Evolutionary conservation across 2,329 filamentous ascomycete genomes (phyloP).

Genomic region (Aspergillus sp.): DNA sequence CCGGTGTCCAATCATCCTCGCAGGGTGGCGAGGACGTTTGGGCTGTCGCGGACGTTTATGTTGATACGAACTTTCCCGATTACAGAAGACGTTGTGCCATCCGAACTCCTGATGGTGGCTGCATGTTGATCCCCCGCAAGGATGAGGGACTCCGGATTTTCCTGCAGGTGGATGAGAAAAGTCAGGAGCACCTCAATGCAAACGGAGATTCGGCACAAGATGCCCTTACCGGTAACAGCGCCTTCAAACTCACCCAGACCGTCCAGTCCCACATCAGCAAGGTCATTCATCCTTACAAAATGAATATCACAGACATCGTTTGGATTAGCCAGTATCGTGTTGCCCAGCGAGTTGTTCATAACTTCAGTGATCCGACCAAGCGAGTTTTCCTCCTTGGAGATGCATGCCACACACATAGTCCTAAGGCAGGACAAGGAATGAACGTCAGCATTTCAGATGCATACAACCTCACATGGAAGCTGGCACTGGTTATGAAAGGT

Average conservation of each 20-base stretch:
- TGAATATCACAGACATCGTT: too few species aligned
- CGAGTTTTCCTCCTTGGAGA: conserved; percentile 72
- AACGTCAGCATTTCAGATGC: conserved; percentile 70
- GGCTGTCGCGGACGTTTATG: background rate
- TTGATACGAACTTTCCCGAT: background rate
- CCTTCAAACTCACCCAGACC: too few species aligned
- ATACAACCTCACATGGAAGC: conserved; percentile 62
- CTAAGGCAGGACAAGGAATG: conserved; percentile 61
- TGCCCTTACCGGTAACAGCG: too few species aligned
- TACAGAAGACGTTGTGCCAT: background rate
- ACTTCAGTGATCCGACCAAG: conserved; percentile 27
- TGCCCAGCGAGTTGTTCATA: too few species aligned
- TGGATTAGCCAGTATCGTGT: too few species aligned
- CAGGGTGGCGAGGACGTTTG: background rate
- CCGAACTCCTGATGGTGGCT: background rate
- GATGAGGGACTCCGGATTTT: background rate
- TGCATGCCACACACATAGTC: conserved; percentile 56
- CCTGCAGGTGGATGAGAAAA: background rate
- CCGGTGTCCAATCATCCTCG: background rate
- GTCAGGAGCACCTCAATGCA: background rate
- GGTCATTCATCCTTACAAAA: too few species aligned
- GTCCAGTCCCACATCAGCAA: too few species aligned
- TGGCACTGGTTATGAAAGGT: conserved; percentile 52
- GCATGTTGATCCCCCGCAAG: background rate
- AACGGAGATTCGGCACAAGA: too few species aligned